Percentiles rank a stretch among this genome's conserved stretches.
phyloP scores from a whole-genome alignment of 768 basidiomycete species.

The Amylocystis lapponica region DNA sequence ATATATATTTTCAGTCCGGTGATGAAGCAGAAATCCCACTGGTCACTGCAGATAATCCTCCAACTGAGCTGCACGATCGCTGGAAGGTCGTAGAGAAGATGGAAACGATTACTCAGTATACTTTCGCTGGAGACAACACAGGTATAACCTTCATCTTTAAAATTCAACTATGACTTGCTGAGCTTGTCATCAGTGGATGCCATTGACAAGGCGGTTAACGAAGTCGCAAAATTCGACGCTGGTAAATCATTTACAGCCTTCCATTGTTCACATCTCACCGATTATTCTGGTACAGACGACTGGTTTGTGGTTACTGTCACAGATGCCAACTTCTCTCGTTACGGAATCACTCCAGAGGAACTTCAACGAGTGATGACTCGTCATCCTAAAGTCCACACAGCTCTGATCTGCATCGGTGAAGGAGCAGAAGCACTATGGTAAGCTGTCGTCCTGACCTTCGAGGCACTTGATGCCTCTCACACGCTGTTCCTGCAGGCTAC shows the following conservation, averaged over 20 bases:
- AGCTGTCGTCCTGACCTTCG: constrained; percentile 6
- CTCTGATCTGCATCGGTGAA: constrained; percentile 64
- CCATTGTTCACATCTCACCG: too few species aligned
- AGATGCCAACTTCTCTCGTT: constrained; percentile 65
- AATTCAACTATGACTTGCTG: neutral
- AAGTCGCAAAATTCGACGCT: constrained; percentile 57
- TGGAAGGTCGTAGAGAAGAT: constrained; percentile 71
- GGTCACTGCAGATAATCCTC: constrained; percentile 43
- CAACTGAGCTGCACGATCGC: constrained; percentile 48
- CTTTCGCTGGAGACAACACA: constrained; percentile 64
- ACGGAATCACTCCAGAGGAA: constrained; percentile 55
- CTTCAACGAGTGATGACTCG: constrained; percentile 51
- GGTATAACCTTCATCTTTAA: constrained; percentile 25
- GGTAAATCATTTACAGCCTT: constrained; percentile 31
- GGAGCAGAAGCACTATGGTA: constrained; percentile 62
- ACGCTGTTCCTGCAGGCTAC: constrained; percentile 38
- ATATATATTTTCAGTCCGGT: constrained; percentile 41
- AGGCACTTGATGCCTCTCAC: neutral
- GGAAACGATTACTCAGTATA: constrained; percentile 61
- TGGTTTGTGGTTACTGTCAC: constrained; percentile 71
- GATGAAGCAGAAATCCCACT: constrained; percentile 53
- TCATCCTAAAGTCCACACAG: constrained; percentile 60
- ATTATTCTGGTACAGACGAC: constrained; percentile 38
- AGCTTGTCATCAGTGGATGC: constrained; percentile 44
- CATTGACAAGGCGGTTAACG: constrained; percentile 54